Evolutionary conservation across 2,329 filamentous ascomycete species (phyloP).

Genomic region (Aspergillus fijiensis): DNA sequence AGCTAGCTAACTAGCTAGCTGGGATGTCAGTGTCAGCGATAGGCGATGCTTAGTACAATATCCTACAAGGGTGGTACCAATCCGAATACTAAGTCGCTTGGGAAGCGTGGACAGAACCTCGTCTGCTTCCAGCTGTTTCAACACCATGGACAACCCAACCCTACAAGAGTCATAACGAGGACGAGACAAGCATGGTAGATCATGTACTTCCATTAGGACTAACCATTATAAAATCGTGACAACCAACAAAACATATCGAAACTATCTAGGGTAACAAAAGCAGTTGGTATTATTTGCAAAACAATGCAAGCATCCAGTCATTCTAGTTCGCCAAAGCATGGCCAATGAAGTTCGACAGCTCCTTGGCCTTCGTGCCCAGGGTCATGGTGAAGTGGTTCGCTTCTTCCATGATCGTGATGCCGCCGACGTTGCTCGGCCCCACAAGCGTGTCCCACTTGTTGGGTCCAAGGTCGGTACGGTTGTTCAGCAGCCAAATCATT

Average conservation of each 20-base stretch:
- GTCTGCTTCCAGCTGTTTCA: neutral
- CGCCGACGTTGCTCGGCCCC: constrained; percentile 35
- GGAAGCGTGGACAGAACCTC: too few relatives aligned
- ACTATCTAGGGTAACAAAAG: neutral
- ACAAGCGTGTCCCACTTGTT: constrained; percentile 51
- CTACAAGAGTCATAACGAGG: too few relatives aligned
- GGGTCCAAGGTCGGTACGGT: constrained; percentile 48
- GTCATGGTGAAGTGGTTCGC: constrained; percentile 41
- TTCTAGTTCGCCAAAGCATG: constrained; percentile 22
- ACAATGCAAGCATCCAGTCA: neutral
- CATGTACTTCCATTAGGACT: neutral
- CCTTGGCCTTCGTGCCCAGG: constrained; percentile 30
- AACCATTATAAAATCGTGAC: constrained; percentile 8
- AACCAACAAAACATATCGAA: neutral
- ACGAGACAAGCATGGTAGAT: neutral
- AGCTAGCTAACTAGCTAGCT: too few relatives aligned
- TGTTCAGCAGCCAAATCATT: constrained; percentile 52
- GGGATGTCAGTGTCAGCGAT: too few relatives aligned
- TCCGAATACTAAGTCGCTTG: too few relatives aligned
- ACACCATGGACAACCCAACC: neutral
- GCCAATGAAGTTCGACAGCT: constrained; percentile 31
- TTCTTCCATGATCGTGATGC: constrained; percentile 33
- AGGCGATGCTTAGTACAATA: too few relatives aligned
- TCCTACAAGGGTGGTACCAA: too few relatives aligned
- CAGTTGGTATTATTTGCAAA: neutral